Evolutionary conservation across 352 stramenopile genomes (phyloP), one percentile per base, ranked within the genome.

Genomic region (Phytopythium cucurbitacearum): DNA sequence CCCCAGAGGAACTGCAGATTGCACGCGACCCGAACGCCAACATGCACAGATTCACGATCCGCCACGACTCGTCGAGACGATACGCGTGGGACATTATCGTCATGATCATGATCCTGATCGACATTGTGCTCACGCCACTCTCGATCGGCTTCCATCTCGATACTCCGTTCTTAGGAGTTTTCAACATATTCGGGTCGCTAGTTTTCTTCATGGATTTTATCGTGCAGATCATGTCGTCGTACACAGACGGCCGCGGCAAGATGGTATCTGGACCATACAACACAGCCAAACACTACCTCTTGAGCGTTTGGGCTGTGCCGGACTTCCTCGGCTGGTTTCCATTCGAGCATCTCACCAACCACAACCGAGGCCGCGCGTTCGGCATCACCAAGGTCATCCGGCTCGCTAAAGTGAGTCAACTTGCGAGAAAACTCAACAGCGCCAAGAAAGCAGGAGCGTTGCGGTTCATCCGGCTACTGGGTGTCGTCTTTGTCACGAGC

Each of bases 251-350:
- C 32, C 69, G 71, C 21, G 75, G 78, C 11, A 62, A 73, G 32
- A 40, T 89, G n/a, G 49, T 89, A 28, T 85, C 73, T 0, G 78
- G 73, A 0, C 71, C 73, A 0, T 52, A 42, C 6, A 57, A 65
- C 33, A 89, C 78, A 3, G 48, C 65, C 1, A 56, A 45, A 11
- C 67, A 86, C 56, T 89, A 89, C 51, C 34, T 89, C 11, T 11
- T 73, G 8, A 85, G 76, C 48, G 41, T 68, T 9, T 84, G 75
- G 75, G 78, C 76, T 3, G 34, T 87, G 5, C 69, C 74, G 0
- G 78, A 89, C 37, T 80, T 89, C 28, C 61, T 89, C n/a, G 80
- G 71, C 38, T 89, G 73, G 73, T 85, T 89, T 47, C 78, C 76
- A 6, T 85, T 89, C 39, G 75, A 87, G 35, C 59, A 72, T 35